Base-by-base conservation (phyloP, 805 yeast species). In the Lipomyces yamadae region DNA sequence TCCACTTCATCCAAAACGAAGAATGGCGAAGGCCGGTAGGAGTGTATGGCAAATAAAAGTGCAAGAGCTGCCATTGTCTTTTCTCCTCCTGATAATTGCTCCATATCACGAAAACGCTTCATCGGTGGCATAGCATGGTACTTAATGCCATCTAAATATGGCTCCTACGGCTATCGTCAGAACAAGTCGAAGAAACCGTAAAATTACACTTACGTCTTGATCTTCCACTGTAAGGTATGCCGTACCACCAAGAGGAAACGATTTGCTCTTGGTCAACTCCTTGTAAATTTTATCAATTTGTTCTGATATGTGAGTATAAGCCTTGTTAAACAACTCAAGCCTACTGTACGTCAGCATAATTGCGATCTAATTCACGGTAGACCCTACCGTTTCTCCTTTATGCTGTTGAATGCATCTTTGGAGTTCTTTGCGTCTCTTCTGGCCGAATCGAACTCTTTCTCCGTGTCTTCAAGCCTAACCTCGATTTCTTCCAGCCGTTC, bases 1-100 rank as follows among this genome's bases (percentile, higher is more conserved):
- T 95, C 99, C n/a, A 95, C 92, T 78, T 95, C 99, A 77, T 95
- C 99, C 55, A 95, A 80, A 0, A 95, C 97, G 76, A 95, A 94
- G 76, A 95, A 95, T 39, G 99, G 99, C 0, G 97, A 89, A 2
- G 98, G 98, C 61, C 88, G 94, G 78, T 81, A 90, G 0, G 96
- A 88, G 76, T 95, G 98, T 54, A 93, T 86, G 0, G 98, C 93
- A 79, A 95, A 95, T 58, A 95, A 78, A 69, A 95, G 80, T 0
- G 98, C 98, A 70, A 95, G 80, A 0, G 99, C 99, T 1, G 99
- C 99, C 76, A 95, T 88, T 1, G 98, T 91, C 76, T 93, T 92
- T 76, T 95, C 99, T 63, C 99, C 99, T 62, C 99, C 99, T 0
- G 97, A 92, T 30, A 95, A 81, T 64, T 90, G 84, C 65, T 91